These are phyloP conservation scores for Aaosphaeria arxii DNA, from an alignment of 2,329 filamentous ascomycete genomes.

Conservation along the genomic window DNA sequence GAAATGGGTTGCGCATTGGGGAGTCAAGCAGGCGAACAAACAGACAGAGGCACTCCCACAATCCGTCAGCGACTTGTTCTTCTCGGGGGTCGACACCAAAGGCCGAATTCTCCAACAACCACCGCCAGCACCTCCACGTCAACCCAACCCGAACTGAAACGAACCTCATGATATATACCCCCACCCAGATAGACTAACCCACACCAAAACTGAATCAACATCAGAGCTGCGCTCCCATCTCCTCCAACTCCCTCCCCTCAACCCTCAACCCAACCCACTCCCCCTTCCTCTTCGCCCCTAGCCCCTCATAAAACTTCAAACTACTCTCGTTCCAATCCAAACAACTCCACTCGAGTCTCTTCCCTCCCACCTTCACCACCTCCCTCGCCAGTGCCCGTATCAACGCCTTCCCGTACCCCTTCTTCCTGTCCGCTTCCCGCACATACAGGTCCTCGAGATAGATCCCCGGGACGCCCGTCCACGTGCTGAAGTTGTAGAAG, in stretches of 20 bases:
- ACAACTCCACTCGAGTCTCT: conserved; percentile 84
- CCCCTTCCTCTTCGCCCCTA: conserved; percentile 63
- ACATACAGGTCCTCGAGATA: conserved; percentile 96
- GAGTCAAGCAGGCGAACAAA: neutral
- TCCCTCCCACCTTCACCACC: conserved; percentile 68
- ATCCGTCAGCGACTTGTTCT: conserved; percentile 21
- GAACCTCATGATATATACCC: no score
- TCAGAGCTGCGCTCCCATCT: conserved; percentile 44
- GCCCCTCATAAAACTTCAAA: conserved; percentile 72
- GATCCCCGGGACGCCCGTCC: conserved; percentile 82
- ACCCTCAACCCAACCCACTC: conserved; percentile 77
- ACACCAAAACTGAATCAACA: no score
- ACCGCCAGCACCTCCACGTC: neutral
- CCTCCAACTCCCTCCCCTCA: conserved; percentile 62
- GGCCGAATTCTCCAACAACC: neutral
- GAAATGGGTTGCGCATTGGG: conserved; percentile 28
- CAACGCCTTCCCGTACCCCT: conserved; percentile 76
- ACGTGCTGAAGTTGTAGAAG: conserved; percentile 95
- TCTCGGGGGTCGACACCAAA: conserved; percentile 24
- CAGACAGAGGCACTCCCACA: no score
- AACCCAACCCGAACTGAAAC: neutral
- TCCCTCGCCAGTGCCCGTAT: conserved; percentile 77
- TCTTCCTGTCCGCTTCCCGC: conserved; percentile 63
- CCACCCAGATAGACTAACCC: no score
- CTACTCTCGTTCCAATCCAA: conserved; percentile 91